These are phyloP conservation scores for Colletotrichum tamarilloi DNA, from an alignment of 2,329 filamentous ascomycete species.

Conservation along the genomic window DNA sequence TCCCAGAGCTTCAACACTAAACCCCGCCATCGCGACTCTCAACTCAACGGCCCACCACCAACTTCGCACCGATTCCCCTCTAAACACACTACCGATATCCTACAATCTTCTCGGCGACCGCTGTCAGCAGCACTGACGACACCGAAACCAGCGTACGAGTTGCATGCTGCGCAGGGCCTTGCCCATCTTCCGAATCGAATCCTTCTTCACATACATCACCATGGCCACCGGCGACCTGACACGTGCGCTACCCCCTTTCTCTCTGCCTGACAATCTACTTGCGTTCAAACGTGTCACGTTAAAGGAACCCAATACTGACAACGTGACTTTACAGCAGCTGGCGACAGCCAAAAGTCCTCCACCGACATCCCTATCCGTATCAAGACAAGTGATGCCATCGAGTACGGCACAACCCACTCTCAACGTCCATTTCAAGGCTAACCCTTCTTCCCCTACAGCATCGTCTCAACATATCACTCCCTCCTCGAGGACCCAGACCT, in stretches of 20 bases:
- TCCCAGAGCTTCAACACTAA: slow-evolving; percentile 23
- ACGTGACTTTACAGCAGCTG: neutral
- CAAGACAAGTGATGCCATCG: slow-evolving; percentile 44
- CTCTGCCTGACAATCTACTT: neutral
- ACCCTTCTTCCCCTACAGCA: slow-evolving; percentile 49
- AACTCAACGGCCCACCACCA: neutral
- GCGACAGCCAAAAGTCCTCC: slow-evolving; percentile 8
- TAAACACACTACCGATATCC: neutral
- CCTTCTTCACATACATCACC: neutral
- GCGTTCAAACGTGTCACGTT: neutral
- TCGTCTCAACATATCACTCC: slow-evolving; percentile 65
- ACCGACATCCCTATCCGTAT: slow-evolving; percentile 40
- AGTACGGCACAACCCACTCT: slow-evolving; percentile 40
- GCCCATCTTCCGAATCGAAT: slow-evolving; percentile 1
- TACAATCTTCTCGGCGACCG: neutral
- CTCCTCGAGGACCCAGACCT: slow-evolving; percentile 80
- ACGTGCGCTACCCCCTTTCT: slow-evolving; percentile 4
- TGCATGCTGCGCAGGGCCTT: slow-evolving; percentile 1
- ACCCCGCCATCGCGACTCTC: slow-evolving; percentile 9
- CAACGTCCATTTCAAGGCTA: neutral
- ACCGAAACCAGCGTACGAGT: neutral
- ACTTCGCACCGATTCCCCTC: neutral
- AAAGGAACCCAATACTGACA: neutral
- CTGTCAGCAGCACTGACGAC: neutral
- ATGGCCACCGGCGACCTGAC: slow-evolving; percentile 31